A percentile compares a stretch with the other conserved stretches of the same genome.
phyloP scores from a whole-genome alignment of 2,329 filamentous ascomycete species.

The Thielaviopsis euricoi region DNA sequence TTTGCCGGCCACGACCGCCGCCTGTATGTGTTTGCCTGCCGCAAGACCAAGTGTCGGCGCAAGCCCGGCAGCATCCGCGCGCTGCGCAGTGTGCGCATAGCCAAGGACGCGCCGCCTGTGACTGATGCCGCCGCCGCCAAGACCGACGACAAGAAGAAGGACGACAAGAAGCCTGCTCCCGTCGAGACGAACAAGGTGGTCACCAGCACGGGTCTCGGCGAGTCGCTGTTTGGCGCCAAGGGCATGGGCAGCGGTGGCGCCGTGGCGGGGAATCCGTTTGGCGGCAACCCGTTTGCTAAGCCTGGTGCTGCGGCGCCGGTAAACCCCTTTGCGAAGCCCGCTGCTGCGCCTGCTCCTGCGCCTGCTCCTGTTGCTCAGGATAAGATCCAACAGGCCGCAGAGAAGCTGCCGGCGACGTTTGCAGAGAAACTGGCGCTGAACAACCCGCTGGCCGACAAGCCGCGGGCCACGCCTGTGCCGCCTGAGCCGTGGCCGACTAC shows the following conservation, averaged over 20 bases:
- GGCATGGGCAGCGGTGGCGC: conserved; percentile 21
- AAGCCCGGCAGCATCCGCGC: conserved; percentile 69
- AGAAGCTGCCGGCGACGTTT: conserved; percentile 43
- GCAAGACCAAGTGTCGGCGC: conserved; percentile 59
- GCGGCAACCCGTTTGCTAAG: conserved; percentile 38
- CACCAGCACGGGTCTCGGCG: conserved; percentile 33
- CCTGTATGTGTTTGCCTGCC: conserved; percentile 74
- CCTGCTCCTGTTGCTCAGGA: conserved; percentile 5
- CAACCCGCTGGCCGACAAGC: conserved; percentile 22
- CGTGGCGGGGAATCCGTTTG: conserved; percentile 15
- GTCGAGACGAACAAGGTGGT: conserved; percentile 19
- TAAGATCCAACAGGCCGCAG: conserved; percentile 12
- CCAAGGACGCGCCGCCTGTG: conserved; percentile 22
- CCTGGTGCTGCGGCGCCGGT: conserved; percentile 17
- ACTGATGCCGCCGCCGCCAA: conserved; percentile 10
- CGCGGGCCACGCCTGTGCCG: conserved; percentile 28
- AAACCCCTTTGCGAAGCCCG: conserved; percentile 45
- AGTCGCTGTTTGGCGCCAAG: conserved; percentile 53
- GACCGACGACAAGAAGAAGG: conserved; percentile 17
- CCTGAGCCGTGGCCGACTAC: conserved; percentile 58
- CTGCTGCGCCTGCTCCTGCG: conserved; percentile 11
- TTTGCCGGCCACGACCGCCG: conserved; percentile 80
- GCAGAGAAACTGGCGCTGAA: conserved; percentile 65
- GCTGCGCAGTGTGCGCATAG: conserved; percentile 49
- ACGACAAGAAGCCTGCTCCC: conserved; percentile 19